These are phyloP conservation scores for Clitoria ternatea DNA, from an alignment of 306 rosid species.

Conservation along the genomic window DNA sequence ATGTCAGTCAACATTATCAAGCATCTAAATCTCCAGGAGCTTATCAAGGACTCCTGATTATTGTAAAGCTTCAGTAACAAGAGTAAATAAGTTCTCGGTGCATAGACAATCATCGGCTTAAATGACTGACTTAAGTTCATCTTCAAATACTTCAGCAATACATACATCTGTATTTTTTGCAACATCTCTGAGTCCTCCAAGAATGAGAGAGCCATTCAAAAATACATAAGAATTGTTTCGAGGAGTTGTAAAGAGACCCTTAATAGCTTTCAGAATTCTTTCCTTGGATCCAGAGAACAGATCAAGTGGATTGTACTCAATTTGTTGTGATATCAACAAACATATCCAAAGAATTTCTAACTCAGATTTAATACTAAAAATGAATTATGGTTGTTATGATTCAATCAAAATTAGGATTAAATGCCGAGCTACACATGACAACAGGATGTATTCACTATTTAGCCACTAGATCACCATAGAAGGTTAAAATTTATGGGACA, in stretches of 20 bases:
- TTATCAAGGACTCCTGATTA: conserved; percentile 60
- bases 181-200: conserved; percentile 79
- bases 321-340: conserved; percentile 60
- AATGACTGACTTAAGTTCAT: conserved; percentile 62
- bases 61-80: conserved; percentile 61
- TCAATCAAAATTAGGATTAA: not conserved
- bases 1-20: conserved; percentile 70
- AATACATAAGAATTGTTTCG: conserved; percentile 93
- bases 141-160: conserved; percentile 64
- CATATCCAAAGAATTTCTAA: conserved; percentile 10
- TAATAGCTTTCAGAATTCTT: conserved; percentile 66
- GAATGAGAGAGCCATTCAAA: conserved; percentile 71
- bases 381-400: not conserved
- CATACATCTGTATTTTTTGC: conserved; percentile 47
- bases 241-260: conserved; percentile 71
- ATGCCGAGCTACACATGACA: not conserved
- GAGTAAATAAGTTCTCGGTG: conserved; percentile 53
- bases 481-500: not conserved
- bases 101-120: conserved; percentile 51
- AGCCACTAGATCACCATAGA: not conserved
- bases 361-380: conserved; percentile 15
- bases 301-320: conserved; percentile 83
- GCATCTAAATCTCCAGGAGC: conserved; percentile 82
- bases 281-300: conserved; percentile 78
- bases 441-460: not conserved